Conservation (phyloP, 2,329 filamentous ascomycete genomes). For the Ascochyta rabiei region DNA sequence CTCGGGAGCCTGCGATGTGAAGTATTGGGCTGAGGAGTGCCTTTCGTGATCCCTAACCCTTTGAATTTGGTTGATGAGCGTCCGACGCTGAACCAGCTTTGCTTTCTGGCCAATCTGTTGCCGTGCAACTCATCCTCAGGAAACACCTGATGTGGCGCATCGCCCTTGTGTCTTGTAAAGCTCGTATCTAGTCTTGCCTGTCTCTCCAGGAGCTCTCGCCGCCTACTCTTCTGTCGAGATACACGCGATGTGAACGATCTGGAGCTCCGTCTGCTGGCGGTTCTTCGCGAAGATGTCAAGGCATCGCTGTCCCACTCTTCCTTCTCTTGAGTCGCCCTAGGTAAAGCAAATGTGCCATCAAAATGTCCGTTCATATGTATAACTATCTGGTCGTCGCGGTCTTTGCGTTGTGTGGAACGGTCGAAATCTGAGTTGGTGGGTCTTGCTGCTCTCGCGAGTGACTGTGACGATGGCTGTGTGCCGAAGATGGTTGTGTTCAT, state of each 20-base stretch:
- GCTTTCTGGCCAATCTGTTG: slow-evolving; percentile 31
- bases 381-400: slow-evolving; percentile 32
- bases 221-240: slow-evolving; percentile 60
- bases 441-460: slow-evolving; percentile 1
- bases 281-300: slow-evolving; percentile 34
- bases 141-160: slow-evolving; percentile 55
- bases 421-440: background rate
- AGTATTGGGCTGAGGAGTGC: slow-evolving; percentile 38
- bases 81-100: slow-evolving; percentile 39
- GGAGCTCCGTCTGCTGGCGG: slow-evolving; percentile 40
- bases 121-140: slow-evolving; percentile 41
- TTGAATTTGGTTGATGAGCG: slow-evolving; percentile 38
- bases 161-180: slow-evolving; percentile 58
- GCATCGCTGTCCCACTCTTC: slow-evolving; percentile 33
- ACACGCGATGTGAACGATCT: slow-evolving; percentile 45
- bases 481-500: slow-evolving; percentile 5
- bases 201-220: slow-evolving; percentile 64
- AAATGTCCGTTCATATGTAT: slow-evolving; percentile 36
- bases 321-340: slow-evolving; percentile 22
- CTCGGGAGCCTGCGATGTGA: slow-evolving; percentile 22
- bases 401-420: slow-evolving; percentile 13
- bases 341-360: slow-evolving; percentile 26
- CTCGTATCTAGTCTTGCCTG: slow-evolving; percentile 69
- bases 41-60: slow-evolving; percentile 45
- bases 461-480: background rate